Evolutionary conservation across 768 basidiomycete genomes (phyloP).

Genomic region (Mycena albidolilacea): DNA sequence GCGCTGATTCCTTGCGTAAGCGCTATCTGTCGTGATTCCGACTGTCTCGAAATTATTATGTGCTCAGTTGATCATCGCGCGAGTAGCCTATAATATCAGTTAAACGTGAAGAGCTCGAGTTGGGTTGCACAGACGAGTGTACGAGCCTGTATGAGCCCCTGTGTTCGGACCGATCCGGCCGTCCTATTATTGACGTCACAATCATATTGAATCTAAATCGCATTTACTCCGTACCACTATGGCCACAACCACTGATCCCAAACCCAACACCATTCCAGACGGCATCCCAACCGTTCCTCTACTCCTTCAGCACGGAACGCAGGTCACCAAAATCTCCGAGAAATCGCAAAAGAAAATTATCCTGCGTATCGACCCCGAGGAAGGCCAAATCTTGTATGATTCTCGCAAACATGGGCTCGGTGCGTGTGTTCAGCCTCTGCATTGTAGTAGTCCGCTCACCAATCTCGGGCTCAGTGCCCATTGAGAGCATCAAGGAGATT

Average conservation of each 20-base stretch:
- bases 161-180: not conserved
- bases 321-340: conserved; percentile 87
- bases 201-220: not conserved
- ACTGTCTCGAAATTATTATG: no score
- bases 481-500: conserved; percentile 92
- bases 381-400: conserved; percentile 85
- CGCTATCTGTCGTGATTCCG: no score
- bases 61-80: no score
- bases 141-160: conserved; percentile 1
- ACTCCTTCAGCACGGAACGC: conserved; percentile 72
- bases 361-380: conserved; percentile 84
- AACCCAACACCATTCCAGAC: not conserved
- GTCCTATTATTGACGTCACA: not conserved
- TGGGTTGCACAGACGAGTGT: no score
- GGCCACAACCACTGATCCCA: conserved; percentile 1
- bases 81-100: not conserved
- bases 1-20: no score
- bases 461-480: conserved; percentile 70
- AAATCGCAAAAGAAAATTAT: conserved; percentile 81
- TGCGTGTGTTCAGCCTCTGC: conserved; percentile 54
- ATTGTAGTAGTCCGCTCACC: not conserved
- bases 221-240: not conserved
- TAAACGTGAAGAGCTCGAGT: no score
- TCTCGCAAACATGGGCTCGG: conserved; percentile 77
- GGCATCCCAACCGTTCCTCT: conserved; percentile 64